Evolutionary conservation across 116 monocot species (phyloP), one percentile per base, ranked within the genome.

Genomic region (Iris pallida): DNA sequence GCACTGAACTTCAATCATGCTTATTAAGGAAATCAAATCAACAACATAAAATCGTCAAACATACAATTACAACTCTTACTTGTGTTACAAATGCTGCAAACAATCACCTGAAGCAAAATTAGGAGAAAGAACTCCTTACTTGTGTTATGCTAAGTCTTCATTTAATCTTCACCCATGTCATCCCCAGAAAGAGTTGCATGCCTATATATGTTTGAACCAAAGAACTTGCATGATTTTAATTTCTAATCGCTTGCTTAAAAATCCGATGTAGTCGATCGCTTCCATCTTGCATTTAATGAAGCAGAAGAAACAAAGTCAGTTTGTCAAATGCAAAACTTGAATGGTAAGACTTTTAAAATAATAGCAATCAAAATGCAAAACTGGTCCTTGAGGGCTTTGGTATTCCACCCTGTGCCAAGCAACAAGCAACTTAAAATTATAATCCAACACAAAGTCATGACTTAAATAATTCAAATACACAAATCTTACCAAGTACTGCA

Each of bases 121-220:
- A 30, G 0, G 30, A 30, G 30, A 30, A 30, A 30, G 30, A 30
- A 30, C 2, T 30, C 0, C 30, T 30, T 30, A 30, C 30, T 1
- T 1, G 3, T 30, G 30, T 3, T n/a, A n/a, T n/a, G 30, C 30
- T 3, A 30, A 30, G 30, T 30, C 30, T 30, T 30, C 30, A 30
- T 30, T 30, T 30, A 30, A 3, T 30, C 30, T 30, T 30, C 30
- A 30, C 3, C 30, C 3, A 30, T 3, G 30, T 3, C 30, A 30
- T 30, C 30, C 3, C 2, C 30, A 30, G 30, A 30, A 30, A 30
- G 30, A 30, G 30, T 30, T 30, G 30, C 30, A n/a, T n/a, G n/a
- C 96, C 96, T 96, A 92, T 0, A 92, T 92, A 85, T 96, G 89
- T 72, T 96, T 96, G 73, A 96, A 96, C 6, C 96, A 84, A 14